Conservation (phyloP, 768 basidiomycete species). For the Saitozyma sp. region DNA sequence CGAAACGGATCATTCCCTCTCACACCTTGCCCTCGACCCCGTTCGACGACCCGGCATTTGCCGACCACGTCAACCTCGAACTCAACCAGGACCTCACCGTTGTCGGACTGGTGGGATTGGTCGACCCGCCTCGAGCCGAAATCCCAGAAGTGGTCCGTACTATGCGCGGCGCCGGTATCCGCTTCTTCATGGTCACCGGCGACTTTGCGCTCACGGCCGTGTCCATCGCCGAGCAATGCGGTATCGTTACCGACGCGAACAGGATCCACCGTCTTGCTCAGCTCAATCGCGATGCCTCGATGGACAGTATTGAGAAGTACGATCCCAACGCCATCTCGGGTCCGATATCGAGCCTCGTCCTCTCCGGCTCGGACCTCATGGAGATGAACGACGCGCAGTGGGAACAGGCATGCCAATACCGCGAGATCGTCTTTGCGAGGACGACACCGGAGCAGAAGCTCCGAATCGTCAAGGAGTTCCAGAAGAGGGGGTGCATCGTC, state of each 20-base stretch:
- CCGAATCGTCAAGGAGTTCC: conserved; percentile 64
- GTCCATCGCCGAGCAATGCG: conserved; percentile 66
- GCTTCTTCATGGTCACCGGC: conserved; percentile 67
- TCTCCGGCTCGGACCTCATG: conserved; percentile 50
- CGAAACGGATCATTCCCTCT: conserved; percentile 56
- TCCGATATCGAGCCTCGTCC: conserved; percentile 52
- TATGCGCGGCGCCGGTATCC: conserved; percentile 61
- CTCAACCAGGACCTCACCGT: conserved; percentile 58
- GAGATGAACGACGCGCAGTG: conserved; percentile 51
- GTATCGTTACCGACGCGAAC: conserved; percentile 58
- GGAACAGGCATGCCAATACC: conserved; percentile 49
- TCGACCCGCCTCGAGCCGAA: conserved; percentile 64
- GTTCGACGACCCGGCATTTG: conserved; percentile 52
- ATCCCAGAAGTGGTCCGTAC: conserved; percentile 55
- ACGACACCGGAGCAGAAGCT: conserved; percentile 68
- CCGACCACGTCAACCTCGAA: conserved; percentile 54
- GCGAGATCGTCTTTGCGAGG: conserved; percentile 62
- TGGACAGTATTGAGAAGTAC: conserved; percentile 46
- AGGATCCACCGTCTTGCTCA: conserved; percentile 54
- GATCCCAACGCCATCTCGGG: conserved; percentile 43
- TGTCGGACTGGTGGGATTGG: conserved; percentile 63
- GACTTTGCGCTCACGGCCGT: conserved; percentile 60
- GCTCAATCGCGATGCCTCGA: conserved; percentile 49
- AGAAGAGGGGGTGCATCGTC: conserved; percentile 60
- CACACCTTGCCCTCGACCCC: conserved; percentile 6